Base-by-base conservation (phyloP, 305 asterid genomes). In the Vinca major region DNA sequence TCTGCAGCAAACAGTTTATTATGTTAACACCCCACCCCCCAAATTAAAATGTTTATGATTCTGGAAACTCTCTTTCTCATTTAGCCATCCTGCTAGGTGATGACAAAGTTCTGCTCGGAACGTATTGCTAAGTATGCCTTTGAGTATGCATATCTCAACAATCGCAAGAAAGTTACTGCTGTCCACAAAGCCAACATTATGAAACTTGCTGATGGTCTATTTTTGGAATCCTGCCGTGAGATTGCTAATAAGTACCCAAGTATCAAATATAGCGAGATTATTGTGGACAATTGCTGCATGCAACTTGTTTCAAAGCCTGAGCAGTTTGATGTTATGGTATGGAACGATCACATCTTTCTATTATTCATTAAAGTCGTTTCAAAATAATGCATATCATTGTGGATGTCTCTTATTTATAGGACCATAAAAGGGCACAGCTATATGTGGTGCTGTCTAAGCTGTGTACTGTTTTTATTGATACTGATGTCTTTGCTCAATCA, bases 251-350 rank as follows among this genome's bases (percentile, higher is more conserved):
- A 80, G 77, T 91, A 93, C 78, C 99, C 96, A 43, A 77, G 95
- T 62, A 93, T 93, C 80, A 85, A 87, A 72, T 93, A 90, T 73
- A 84, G 81, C 74, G 97, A 93, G 85, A 91, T 93, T 84, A 93
- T 93, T 17, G 99, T 93, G 83, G 97, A 93, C 75, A 93, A 93
- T 73, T 93, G 97, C 81, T 93, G 97, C 74, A 93, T 93, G 97
- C 99, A 93, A 78, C 99, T 93, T 74, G 99, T 93, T 66, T 89
- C 99, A 68, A 93, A 88, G 85, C 99, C 99, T 8, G 97, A 93
- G 76, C 99, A 93, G 72, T 93, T 93, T 83, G 97, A 93, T 83
- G 99, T 90, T 33, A 93, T 91, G 99, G 99, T 93, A 83, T 54
- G 79, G 43, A 75, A 52, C 71, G 58, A 47, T 60, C 40, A 40